phyloP scores from a whole-genome alignment of 345 rosid genomes.

The Eutrema heterophyllum region DNA sequence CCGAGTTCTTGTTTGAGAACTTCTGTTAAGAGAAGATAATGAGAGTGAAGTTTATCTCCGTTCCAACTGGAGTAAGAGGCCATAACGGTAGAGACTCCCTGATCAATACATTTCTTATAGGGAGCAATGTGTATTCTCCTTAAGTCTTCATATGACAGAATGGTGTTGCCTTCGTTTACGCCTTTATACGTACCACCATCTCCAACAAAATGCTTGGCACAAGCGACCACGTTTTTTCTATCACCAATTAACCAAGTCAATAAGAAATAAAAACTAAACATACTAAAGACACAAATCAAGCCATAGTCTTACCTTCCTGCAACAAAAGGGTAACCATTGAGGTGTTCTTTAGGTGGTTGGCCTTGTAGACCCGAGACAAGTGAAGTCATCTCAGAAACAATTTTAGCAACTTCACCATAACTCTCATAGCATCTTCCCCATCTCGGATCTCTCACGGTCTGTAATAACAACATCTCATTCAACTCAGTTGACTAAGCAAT shows the following conservation, averaged over 20 bases:
- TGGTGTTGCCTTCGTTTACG: constrained; percentile 73
- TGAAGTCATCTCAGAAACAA: constrained; percentile 62
- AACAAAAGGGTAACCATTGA: constrained; percentile 67
- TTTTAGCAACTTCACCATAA: constrained; percentile 58
- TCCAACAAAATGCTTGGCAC: constrained; percentile 96
- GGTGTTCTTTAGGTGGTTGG: constrained; percentile 59
- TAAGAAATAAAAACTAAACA: not conserved
- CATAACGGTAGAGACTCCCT: constrained; percentile 80
- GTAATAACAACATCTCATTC: not conserved
- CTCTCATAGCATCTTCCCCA: constrained; percentile 93
- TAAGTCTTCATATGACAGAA: constrained; percentile 49
- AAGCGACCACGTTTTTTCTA: constrained; percentile 70
- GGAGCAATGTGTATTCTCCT: constrained; percentile 74
- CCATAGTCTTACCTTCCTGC: constrained; percentile 56
- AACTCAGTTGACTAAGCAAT: not conserved
- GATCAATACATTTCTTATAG: constrained; percentile 58
- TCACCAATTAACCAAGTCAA: constrained; percentile 17
- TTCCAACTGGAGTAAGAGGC: constrained; percentile 89
- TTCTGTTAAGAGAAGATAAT: constrained; percentile 65
- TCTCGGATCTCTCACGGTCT: constrained; percentile 64
- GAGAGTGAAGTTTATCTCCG: constrained; percentile 53
- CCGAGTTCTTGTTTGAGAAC: constrained; percentile 70
- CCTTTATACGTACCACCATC: constrained; percentile 87
- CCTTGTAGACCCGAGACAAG: constrained; percentile 74
- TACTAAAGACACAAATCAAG: not conserved